phyloP scores from a whole-genome alignment of 1,139 yeast genomes.

The Pichia sp. region DNA sequence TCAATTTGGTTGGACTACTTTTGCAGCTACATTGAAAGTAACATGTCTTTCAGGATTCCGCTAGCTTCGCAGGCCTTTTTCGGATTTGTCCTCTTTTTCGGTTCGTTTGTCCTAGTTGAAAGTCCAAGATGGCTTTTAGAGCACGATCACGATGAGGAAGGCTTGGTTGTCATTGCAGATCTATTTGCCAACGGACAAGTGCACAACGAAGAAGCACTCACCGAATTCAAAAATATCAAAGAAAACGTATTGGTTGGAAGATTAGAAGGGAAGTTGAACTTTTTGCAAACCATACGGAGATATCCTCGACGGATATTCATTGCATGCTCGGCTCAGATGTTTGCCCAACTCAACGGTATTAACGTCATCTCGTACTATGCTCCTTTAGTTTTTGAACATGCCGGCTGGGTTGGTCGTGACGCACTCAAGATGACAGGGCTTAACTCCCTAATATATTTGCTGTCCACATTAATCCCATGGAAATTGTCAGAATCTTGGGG shows the following conservation, averaged over 20 bases:
- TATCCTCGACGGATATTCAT: slow-evolving; percentile 78
- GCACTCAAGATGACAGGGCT: slow-evolving; percentile 94
- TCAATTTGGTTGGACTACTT: slow-evolving; percentile 91
- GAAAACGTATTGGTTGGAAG: slow-evolving; percentile 74
- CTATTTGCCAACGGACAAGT: slow-evolving; percentile 66
- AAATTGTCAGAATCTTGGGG: slow-evolving; percentile 89
- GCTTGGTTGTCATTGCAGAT: slow-evolving; percentile 77
- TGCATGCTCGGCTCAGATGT: slow-evolving; percentile 86
- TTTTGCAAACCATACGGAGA: slow-evolving; percentile 61
- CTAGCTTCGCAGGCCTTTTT: slow-evolving; percentile 70
- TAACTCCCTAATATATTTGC: slow-evolving; percentile 69
- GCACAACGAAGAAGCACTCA: slow-evolving; percentile 51
- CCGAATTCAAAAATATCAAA: slow-evolving; percentile 72
- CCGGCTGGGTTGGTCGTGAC: slow-evolving; percentile 87
- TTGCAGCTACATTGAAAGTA: slow-evolving; percentile 55
- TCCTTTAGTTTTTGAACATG: slow-evolving; percentile 88
- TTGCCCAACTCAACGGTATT: slow-evolving; percentile 91
- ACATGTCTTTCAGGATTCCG: slow-evolving; percentile 77
- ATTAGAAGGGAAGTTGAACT: slow-evolving; percentile 71
- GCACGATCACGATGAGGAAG: slow-evolving; percentile 85
- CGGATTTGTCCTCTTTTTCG: slow-evolving; percentile 64
- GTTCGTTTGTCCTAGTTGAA: slow-evolving; percentile 76
- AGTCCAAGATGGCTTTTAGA: slow-evolving; percentile 89
- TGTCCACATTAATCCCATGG: slow-evolving; percentile 88
- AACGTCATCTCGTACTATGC: slow-evolving; percentile 91